Conservation (phyloP, 768 basidiomycete genomes). For the Phylloporus sp. region DNA sequence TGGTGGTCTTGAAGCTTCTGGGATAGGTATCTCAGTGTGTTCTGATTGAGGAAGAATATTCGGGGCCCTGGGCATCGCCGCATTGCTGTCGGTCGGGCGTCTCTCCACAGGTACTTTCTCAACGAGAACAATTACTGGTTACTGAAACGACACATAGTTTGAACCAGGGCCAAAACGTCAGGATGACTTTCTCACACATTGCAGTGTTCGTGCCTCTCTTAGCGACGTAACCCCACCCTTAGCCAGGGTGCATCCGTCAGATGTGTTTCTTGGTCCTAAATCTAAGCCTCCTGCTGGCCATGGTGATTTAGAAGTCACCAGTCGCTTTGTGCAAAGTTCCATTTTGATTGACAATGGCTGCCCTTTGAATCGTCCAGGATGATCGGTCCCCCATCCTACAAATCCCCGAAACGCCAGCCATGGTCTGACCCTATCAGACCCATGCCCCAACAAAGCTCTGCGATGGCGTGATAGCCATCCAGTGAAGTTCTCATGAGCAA, state of each 20-base stretch:
- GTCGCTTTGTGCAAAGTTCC: not conserved
- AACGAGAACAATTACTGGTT: not conserved
- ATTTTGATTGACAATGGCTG: not conserved
- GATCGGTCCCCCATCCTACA: too few relatives aligned
- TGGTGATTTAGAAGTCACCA: not conserved
- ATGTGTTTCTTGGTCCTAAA: not conserved
- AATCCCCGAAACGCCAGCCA: not conserved
- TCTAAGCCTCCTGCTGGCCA: not conserved
- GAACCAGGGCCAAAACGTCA: not conserved
- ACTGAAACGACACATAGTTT: not conserved
- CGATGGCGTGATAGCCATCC: not conserved
- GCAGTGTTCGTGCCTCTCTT: not conserved
- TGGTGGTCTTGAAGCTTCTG: too few relatives aligned
- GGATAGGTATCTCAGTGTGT: too few relatives aligned
- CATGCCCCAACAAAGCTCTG: not conserved
- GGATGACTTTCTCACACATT: not conserved
- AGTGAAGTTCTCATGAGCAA: not conserved
- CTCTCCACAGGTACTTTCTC: not conserved
- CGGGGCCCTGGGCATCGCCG: not conserved
- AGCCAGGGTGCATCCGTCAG: too few relatives aligned
- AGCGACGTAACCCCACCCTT: not conserved
- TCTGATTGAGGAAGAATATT: too few relatives aligned
- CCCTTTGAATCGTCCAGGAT: not conserved
- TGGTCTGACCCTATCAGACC: not conserved
- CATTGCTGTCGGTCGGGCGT: not conserved